Evolutionary conservation across 2,329 filamentous ascomycete genomes (phyloP).

Genomic region (Penicillium sp.): DNA sequence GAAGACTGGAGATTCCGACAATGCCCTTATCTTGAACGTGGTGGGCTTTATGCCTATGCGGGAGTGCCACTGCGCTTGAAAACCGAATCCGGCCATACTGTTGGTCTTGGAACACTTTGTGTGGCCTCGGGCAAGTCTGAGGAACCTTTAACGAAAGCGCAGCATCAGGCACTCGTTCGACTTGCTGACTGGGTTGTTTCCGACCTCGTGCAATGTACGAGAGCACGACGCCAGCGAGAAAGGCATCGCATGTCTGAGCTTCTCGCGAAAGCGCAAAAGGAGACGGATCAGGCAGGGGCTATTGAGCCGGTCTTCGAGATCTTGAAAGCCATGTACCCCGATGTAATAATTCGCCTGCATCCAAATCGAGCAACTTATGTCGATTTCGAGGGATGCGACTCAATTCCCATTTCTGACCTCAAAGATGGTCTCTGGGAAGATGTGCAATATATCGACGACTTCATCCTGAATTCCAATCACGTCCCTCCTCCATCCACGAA

Average conservation of each 20-base stretch:
- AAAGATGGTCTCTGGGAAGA: slow-evolving; percentile 16
- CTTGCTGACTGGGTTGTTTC: slow-evolving; percentile 17
- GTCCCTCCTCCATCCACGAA: not conserved
- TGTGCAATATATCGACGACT: slow-evolving; percentile 9
- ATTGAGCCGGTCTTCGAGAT: not conserved
- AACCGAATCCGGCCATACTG: slow-evolving; percentile 11
- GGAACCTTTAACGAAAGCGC: slow-evolving; percentile 12
- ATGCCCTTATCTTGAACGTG: slow-evolving; percentile 14
- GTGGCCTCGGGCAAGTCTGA: slow-evolving; percentile 11
- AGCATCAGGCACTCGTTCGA: slow-evolving; percentile 15
- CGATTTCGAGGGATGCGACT: slow-evolving; percentile 5
- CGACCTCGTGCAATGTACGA: slow-evolving; percentile 10
- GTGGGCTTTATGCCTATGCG: slow-evolving; percentile 15
- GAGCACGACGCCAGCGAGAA: slow-evolving; percentile 11
- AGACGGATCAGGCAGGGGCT: not conserved
- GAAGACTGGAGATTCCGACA: slow-evolving; percentile 18
- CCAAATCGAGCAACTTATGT: slow-evolving; percentile 2
- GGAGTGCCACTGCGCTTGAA: slow-evolving; percentile 22
- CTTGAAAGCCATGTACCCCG: slow-evolving; percentile 5
- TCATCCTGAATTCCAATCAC: slow-evolving; percentile 11
- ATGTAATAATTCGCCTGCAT: slow-evolving; percentile 8
- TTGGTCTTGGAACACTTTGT: slow-evolving; percentile 17
- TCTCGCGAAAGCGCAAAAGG: slow-evolving; percentile 1
- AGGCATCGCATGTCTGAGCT: slow-evolving; percentile 15
- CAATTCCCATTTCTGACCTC: slow-evolving; percentile 4